phyloP scores from a whole-genome alignment of 305 asterid species.

The Rubia tinctorum region DNA sequence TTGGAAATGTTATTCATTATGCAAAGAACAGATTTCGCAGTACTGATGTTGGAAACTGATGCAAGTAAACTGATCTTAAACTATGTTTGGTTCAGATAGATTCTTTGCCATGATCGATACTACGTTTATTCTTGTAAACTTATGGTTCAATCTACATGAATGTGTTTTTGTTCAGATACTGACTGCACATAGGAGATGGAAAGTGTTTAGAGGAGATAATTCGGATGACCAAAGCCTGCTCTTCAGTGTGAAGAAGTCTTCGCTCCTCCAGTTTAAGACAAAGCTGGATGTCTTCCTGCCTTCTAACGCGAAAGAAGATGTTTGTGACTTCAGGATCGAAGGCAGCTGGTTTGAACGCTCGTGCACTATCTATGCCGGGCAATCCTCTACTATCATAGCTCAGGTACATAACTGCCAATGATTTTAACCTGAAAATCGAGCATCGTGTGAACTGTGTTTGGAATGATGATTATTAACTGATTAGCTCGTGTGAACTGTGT shows the following conservation, averaged over 20 bases:
- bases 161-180: conserved; percentile 21
- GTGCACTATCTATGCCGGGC: conserved; percentile 23
- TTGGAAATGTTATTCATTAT: not conserved
- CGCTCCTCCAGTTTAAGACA: conserved; percentile 27
- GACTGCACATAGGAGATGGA: conserved; percentile 46
- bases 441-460: no score
- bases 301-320: conserved; percentile 19
- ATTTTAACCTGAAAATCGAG: not conserved
- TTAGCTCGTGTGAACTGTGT: no score
- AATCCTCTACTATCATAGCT: conserved; percentile 22
- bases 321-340: conserved; percentile 28
- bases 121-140: not conserved
- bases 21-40: not conserved
- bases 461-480: no score
- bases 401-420: conserved; percentile 25
- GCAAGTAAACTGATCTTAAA: not conserved
- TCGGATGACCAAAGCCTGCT: conserved; percentile 27
- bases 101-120: not conserved
- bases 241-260: conserved; percentile 45
- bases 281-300: conserved; percentile 27
- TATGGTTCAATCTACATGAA: not conserved
- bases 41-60: not conserved
- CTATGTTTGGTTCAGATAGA: not conserved
- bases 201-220: conserved; percentile 45
- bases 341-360: conserved; percentile 31